Evolutionary conservation across 768 basidiomycete species (phyloP).

Genomic region (Pholiota microspora): DNA sequence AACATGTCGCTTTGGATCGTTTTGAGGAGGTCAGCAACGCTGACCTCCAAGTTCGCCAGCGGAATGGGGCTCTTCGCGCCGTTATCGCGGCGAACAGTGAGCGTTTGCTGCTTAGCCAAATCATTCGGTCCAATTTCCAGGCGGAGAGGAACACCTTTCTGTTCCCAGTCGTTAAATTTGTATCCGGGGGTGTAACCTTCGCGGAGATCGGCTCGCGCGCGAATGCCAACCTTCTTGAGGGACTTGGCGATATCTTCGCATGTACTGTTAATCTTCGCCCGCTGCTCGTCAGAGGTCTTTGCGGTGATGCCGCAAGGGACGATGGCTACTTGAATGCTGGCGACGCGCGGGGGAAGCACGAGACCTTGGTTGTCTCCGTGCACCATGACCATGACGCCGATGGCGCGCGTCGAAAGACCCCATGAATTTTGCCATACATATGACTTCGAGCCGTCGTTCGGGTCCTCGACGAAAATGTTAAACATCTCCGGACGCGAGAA

Average conservation of each 20-base stretch:
- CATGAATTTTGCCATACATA: slow-evolving; percentile 99
- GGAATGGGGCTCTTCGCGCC: slow-evolving; percentile 46
- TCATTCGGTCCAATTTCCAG: slow-evolving; percentile 97
- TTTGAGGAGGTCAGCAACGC: slow-evolving; percentile 68
- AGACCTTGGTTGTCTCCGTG: slow-evolving; percentile 98
- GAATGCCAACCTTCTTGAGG: slow-evolving; percentile 70
- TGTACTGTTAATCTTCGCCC: slow-evolving; percentile 68
- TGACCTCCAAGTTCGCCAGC: slow-evolving; percentile 36
- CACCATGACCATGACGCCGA: slow-evolving; percentile 99
- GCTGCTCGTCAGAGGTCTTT: slow-evolving; percentile 67
- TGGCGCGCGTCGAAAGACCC: slow-evolving; percentile 94
- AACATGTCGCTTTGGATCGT: slow-evolving; percentile 92
- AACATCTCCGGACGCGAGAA: slow-evolving; percentile 97
- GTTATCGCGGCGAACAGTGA: slow-evolving; percentile 77
- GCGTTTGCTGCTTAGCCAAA: slow-evolving; percentile 75
- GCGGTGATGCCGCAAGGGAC: slow-evolving; percentile 95
- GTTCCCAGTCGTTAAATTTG: slow-evolving; percentile 99
- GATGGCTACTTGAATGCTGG: slow-evolving; percentile 86
- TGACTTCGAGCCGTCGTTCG: slow-evolving; percentile 64
- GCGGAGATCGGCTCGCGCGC: slow-evolving; percentile 87
- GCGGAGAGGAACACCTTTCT: slow-evolving; percentile 97
- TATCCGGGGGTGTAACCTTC: slow-evolving; percentile 98
- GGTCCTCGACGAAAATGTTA: slow-evolving; percentile 95
- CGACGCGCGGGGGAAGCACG: slow-evolving; percentile 96
- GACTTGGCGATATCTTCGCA: slow-evolving; percentile 76